Evolutionary conservation across 305 asterid genomes (phyloP).

Genomic region (Fraxinus sp.): DNA sequence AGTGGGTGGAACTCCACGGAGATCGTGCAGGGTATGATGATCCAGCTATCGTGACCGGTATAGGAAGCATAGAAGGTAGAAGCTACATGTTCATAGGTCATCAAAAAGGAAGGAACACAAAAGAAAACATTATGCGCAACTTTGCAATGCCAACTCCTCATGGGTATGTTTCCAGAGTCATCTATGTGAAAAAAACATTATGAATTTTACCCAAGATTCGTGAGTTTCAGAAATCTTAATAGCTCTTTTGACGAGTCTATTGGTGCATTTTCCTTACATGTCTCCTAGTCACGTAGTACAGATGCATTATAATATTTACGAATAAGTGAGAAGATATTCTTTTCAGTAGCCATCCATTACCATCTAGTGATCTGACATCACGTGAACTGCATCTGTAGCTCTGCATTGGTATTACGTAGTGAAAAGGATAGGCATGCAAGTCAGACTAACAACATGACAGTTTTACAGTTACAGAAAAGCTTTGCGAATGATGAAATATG

Average conservation of each 20-base stretch:
- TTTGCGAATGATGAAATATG: conserved; percentile 48
- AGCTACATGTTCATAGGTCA: conserved; percentile 53
- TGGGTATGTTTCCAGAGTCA: conserved; percentile 31
- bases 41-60: conserved; percentile 48
- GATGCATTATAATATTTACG: not conserved
- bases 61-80: conserved; percentile 44
- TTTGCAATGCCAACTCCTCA: conserved; percentile 59
- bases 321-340: not conserved
- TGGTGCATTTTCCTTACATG: not conserved
- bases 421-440: not conserved
- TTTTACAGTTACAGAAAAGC: conserved; percentile 45
- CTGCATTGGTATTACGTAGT: not conserved
- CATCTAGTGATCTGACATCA: not conserved
- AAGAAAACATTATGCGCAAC: conserved; percentile 50
- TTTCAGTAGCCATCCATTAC: not conserved
- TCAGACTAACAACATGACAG: not conserved
- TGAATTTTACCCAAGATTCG: not conserved
- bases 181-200: not conserved
- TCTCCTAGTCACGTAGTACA: not conserved
- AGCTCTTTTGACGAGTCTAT: not conserved
- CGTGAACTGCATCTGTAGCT: not conserved
- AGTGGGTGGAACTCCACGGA: conserved; percentile 57
- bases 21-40: conserved; percentile 54
- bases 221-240: not conserved
- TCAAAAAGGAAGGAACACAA: conserved; percentile 50